Conservation (phyloP, 208 protist species). For the Leishmania martiniquensis region DNA sequence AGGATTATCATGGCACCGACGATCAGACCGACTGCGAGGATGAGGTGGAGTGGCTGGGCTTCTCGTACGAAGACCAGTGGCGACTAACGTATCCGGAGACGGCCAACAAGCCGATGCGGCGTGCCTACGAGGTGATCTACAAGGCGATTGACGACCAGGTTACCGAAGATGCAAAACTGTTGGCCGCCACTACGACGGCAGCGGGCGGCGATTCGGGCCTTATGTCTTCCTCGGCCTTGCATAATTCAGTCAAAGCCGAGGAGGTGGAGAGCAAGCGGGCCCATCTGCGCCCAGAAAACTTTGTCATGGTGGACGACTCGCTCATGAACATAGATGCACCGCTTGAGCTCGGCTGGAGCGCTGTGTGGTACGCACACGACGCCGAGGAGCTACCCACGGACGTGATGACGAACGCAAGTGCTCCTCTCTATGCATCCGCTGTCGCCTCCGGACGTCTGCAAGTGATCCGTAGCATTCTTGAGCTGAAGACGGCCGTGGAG, state of each 20-base stretch:
- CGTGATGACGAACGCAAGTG: constrained; percentile 7
- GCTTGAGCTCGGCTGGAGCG: constrained; percentile 64
- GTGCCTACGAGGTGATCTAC: constrained; percentile 63
- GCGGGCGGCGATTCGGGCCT: background rate
- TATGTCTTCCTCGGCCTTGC: background rate
- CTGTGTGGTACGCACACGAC: constrained; percentile 72
- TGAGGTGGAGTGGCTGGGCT: constrained; percentile 50
- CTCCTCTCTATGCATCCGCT: constrained; percentile 35
- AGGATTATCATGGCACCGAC: constrained; percentile 33
- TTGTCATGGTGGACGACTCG: constrained; percentile 84
- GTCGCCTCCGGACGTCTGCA: constrained; percentile 39
- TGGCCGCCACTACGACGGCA: background rate
- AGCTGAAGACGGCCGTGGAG: constrained; percentile 53
- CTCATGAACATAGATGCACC: constrained; percentile 75
- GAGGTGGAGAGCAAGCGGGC: constrained; percentile 32
- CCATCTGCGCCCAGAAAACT: constrained; percentile 28
- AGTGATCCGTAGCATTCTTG: constrained; percentile 53
- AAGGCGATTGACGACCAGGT: constrained; percentile 42
- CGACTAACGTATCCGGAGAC: constrained; percentile 53
- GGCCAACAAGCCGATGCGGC: constrained; percentile 70
- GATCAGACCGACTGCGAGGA: constrained; percentile 40
- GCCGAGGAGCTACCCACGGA: constrained; percentile 31
- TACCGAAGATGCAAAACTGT: constrained; percentile 18
- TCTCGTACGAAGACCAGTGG: constrained; percentile 84
- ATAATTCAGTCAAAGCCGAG: background rate